Evolutionary conservation across 257 asterid species (phyloP).

Genomic region (Nicotiana noctiflora): DNA sequence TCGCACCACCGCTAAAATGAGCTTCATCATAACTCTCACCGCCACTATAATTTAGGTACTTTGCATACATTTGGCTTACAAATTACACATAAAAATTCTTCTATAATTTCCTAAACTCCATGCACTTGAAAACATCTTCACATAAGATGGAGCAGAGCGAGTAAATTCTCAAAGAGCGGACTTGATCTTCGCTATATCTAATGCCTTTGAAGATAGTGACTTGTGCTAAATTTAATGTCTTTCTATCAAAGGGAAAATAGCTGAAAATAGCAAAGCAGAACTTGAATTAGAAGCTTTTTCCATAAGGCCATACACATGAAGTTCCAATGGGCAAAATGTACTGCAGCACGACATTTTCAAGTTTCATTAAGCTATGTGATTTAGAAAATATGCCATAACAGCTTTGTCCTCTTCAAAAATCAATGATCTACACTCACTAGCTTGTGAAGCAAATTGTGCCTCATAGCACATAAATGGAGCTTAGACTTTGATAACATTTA

Average conservation of each 20-base stretch:
- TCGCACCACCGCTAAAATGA: too few species aligned
- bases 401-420: neutral
- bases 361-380: neutral
- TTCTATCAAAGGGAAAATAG: neutral
- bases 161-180: neutral
- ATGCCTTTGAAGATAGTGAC: neutral
- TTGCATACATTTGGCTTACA: neutral
- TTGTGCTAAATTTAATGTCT: neutral
- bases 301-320: neutral
- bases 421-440: neutral
- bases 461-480: neutral
- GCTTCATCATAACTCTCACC: too few species aligned
- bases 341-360: neutral
- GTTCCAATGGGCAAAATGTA: neutral
- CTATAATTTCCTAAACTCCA: neutral
- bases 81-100: neutral
- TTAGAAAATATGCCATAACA: neutral
- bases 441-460: neutral
- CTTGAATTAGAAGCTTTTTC: neutral
- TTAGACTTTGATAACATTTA: neutral
- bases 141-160: neutral
- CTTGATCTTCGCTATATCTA: neutral
- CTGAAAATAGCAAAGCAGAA: neutral
- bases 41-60: neutral
- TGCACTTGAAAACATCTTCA: neutral